Base-by-base conservation (phyloP, 1,284 basidiomycete genomes). In the Pseudozyma sp. region DNA sequence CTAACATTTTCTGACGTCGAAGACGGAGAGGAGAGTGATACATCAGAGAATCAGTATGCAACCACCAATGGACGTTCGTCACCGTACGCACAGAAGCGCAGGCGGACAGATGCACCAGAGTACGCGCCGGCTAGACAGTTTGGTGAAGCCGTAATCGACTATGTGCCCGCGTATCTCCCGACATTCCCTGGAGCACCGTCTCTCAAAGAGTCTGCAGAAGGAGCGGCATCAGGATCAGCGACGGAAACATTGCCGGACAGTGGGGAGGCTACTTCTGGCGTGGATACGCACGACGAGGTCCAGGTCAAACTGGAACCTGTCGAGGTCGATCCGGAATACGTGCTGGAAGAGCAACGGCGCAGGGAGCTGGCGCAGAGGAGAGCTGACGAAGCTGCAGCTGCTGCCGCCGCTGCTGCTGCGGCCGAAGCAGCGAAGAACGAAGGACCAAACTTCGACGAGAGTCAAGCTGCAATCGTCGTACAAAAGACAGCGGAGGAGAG, bases 401-500 rank as follows among this genome's bases (percentile, higher is more conserved):
- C 52, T 5, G 63, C 59, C 4, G 63, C 63, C 4, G 66, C 71
- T 14, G 63, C 63, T 14, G 62, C 51, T 24, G 52, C 49, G 13
- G 65, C 61, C 16, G 70, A 49, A 39, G 65, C 47, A 11, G 57
- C 61, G 10, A 50, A 59, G 29, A 29, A n/a, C 13, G 59, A 65
- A 31, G 48, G 45, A 13, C 53, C 49, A 30, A 52, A 59, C 29
- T 57, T 37, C n/a, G 56, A 59, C 5, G 60, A 37, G 29, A 29
- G 29, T 16, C 55, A 59, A 40, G 37, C 60, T 29, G 64, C 60
- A 14, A 43, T 49, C 5, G 37, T 50, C 14, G 16, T 62, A 37
- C 50, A 66, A 34, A 67, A 70, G 59, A 70, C 72, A 30, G 72
- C 60, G 7, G 72, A 75, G 52, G 67, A 75, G 31, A 57, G 63